Percentiles rank a stretch among this genome's conserved stretches.
Conservation (phyloP, 108 stramenopile genomes). For the Cyclotella choctawhatcheeana region DNA sequence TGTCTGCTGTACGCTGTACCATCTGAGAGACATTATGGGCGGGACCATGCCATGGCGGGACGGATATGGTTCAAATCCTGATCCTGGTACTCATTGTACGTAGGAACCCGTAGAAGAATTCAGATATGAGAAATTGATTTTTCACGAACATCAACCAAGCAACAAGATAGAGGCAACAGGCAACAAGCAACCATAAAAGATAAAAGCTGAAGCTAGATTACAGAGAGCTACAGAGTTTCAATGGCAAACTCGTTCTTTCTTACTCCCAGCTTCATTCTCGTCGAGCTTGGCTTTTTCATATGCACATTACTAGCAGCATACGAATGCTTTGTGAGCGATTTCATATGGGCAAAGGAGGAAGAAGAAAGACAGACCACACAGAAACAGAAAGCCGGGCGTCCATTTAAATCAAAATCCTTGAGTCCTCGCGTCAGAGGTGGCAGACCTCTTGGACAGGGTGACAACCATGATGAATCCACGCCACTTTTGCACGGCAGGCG, state of each 20-base stretch:
- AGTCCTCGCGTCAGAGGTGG: constrained; percentile 28
- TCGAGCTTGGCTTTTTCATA: constrained; percentile 40
- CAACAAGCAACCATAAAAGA: no score
- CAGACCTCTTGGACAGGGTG: not conserved
- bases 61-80: no score
- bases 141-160: no score
- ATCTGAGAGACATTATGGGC: no score
- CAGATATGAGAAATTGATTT: no score
- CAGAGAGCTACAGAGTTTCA: no score
- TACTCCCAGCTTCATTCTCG: constrained; percentile 36
- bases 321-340: constrained; percentile 46
- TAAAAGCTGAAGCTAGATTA: no score
- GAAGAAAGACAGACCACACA: constrained; percentile 35
- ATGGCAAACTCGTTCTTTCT: constrained; percentile 17
- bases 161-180: no score
- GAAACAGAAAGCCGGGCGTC: constrained; percentile 18
- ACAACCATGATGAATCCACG: constrained; percentile 15
- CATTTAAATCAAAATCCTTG: constrained; percentile 23
- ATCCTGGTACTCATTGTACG: no score
- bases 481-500: constrained; percentile 10
- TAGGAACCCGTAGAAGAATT: no score
- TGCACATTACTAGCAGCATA: constrained; percentile 26
- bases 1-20: no score
- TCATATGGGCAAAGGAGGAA: constrained; percentile 31
- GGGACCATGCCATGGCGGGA: no score